A percentile compares a stretch with the other conserved stretches of the same genome.
Evolutionary conservation across 1,139 yeast genomes (phyloP).

Genomic region (Saccharomyces hybrid): DNA sequence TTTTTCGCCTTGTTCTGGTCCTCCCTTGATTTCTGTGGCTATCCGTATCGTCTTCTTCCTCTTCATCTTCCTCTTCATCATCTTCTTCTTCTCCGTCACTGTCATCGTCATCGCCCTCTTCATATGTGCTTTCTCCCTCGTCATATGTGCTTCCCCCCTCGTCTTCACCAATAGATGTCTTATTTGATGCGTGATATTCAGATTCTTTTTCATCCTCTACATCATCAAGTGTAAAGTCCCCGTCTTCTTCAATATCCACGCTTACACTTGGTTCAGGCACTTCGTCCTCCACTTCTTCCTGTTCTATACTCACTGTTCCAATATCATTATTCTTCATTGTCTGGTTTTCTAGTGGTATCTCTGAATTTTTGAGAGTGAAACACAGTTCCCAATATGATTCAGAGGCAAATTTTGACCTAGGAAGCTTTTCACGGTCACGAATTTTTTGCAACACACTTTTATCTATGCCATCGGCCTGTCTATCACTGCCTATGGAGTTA

Average conservation of each 20-base stretch:
- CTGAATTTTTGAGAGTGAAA: not conserved
- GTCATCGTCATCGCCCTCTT: slow-evolving; percentile 14
- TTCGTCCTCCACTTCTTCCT: not conserved
- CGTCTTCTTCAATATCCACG: not conserved
- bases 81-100: slow-evolving; percentile 17
- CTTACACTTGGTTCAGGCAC: too few relatives aligned
- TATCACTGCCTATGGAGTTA: not conserved
- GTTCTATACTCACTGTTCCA: not conserved
- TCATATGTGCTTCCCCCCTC: not conserved
- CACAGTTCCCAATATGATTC: not conserved
- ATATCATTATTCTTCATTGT: not conserved
- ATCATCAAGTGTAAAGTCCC: not conserved
- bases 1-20: not conserved
- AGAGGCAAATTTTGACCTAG: not conserved
- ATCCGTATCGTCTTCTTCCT: slow-evolving; percentile 13
- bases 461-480: not conserved
- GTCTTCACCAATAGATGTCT: too few relatives aligned
- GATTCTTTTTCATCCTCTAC: not conserved
- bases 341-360: not conserved
- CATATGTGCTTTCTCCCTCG: slow-evolving; percentile 4
- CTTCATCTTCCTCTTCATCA: slow-evolving; percentile 8
- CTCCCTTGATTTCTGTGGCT: slow-evolving; percentile 9
- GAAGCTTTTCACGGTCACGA: not conserved
- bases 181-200: not conserved
- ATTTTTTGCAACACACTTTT: not conserved